Percentiles rank a stretch among this genome's conserved stretches.
Evolutionary conservation across 148 eudicot genomes (phyloP).

Genomic region (Diospyros kaki): DNA sequence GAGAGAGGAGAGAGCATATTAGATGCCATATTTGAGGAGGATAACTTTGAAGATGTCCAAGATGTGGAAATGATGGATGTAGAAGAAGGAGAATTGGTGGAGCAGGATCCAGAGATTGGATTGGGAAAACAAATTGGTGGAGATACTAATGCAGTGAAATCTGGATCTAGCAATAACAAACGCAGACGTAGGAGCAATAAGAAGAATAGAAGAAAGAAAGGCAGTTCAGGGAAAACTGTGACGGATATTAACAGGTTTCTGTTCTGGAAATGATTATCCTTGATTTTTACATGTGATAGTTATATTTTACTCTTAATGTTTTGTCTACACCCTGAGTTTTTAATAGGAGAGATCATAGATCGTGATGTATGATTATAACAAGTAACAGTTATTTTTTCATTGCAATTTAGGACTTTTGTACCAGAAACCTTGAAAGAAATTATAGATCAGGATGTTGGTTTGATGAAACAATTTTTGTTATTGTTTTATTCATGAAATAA

Average conservation of each 20-base stretch:
- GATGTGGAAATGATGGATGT: slow-evolving; percentile 82
- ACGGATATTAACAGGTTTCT: slow-evolving; percentile 58
- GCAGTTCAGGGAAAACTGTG: slow-evolving; percentile 31
- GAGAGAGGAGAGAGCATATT: slow-evolving; percentile 53
- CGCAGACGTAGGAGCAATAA: slow-evolving; percentile 34
- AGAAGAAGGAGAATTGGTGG: slow-evolving; percentile 77
- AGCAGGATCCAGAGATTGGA: slow-evolving; percentile 22
- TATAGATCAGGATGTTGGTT: not conserved
- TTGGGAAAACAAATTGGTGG: slow-evolving; percentile 20
- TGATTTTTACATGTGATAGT: not conserved
- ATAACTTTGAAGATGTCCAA: slow-evolving; percentile 39
- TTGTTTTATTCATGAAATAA: not conserved
- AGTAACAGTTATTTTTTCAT: not conserved
- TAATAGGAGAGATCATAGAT: too few relatives aligned
- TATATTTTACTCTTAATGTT: not conserved
- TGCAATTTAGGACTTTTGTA: slow-evolving; percentile 1
- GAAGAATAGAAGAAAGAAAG: slow-evolving; percentile 39
- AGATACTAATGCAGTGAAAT: slow-evolving; percentile 22
- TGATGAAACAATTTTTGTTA: not conserved
- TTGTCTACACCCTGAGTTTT: too few relatives aligned
- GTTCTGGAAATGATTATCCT: not conserved
- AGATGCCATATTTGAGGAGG: slow-evolving; percentile 51
- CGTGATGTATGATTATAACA: too few relatives aligned
- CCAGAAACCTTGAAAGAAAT: not conserved
- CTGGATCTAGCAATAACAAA: slow-evolving; percentile 21